Evolutionary conservation across 352 stramenopile genomes (phyloP).

Genomic region (Phytophthora ramorum): DNA sequence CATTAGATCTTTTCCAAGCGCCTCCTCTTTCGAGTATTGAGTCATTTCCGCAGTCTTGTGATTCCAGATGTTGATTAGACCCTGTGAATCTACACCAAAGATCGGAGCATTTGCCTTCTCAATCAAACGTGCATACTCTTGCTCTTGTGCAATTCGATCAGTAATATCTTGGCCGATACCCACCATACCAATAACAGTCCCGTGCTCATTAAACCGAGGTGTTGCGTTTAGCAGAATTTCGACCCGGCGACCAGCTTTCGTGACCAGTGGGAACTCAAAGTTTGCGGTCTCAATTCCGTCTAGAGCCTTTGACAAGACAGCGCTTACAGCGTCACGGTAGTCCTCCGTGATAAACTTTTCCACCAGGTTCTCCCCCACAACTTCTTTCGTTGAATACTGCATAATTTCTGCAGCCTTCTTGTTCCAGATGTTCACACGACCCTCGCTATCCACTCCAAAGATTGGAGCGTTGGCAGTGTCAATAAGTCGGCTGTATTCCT

Average conservation of each 20-base stretch:
- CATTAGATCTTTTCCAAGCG: slow-evolving; percentile 83
- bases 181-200: slow-evolving; percentile 85
- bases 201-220: slow-evolving; percentile 81
- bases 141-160: slow-evolving; percentile 73
- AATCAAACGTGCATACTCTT: slow-evolving; percentile 86
- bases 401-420: slow-evolving; percentile 92
- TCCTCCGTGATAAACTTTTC: slow-evolving; percentile 91
- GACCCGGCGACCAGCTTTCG: slow-evolving; percentile 78
- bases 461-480: slow-evolving; percentile 92
- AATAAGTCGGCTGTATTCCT: slow-evolving; percentile 89
- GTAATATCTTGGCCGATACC: slow-evolving; percentile 91
- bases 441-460: slow-evolving; percentile 87
- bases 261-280: slow-evolving; percentile 89
- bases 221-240: slow-evolving; percentile 91
- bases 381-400: slow-evolving; percentile 90
- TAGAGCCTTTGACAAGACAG: slow-evolving; percentile 70
- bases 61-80: slow-evolving; percentile 92
- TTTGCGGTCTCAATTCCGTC: slow-evolving; percentile 74
- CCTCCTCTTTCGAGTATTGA: slow-evolving; percentile 89
- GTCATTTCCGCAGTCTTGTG: slow-evolving; percentile 91
- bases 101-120: slow-evolving; percentile 92
- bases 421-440: slow-evolving; percentile 92
- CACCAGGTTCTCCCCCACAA: slow-evolving; percentile 90
- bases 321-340: slow-evolving; percentile 65
- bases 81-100: slow-evolving; percentile 85